Evolutionary conservation across 2,329 filamentous ascomycete genomes (phyloP).

Genomic region (Gyromitra esculenta): DNA sequence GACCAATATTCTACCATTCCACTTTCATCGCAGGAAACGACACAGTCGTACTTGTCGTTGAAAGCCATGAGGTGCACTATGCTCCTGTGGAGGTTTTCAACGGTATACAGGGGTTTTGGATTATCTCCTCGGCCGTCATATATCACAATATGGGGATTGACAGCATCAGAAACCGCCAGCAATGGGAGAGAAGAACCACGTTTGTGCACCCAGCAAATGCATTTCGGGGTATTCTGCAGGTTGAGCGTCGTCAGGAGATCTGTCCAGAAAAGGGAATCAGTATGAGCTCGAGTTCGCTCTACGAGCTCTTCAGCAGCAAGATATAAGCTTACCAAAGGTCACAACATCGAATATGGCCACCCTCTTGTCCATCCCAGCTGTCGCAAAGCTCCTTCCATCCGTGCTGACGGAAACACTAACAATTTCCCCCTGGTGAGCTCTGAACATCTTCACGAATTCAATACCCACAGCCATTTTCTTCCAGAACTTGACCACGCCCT

Average conservation of each 20-base stretch:
- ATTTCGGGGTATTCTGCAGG: conserved; percentile 78
- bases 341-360: conserved; percentile 84
- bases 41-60: conserved; percentile 88
- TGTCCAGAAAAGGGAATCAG: conserved; percentile 56
- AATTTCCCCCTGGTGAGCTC: conserved; percentile 86
- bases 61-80: conserved; percentile 87
- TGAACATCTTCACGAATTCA: conserved; percentile 98
- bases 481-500: conserved; percentile 99
- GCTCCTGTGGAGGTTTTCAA: conserved; percentile 81
- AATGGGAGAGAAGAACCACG: conserved; percentile 87
- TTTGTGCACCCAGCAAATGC: conserved; percentile 90
- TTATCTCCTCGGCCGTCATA: conserved; percentile 91
- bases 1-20: conserved; percentile 97
- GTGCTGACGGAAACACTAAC: conserved; percentile 83
- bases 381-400: conserved; percentile 93
- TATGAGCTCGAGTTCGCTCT: not conserved
- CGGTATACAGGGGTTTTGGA: conserved; percentile 76
- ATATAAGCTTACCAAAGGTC: conserved; percentile 71
- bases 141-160: conserved; percentile 77
- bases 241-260: conserved; percentile 84
- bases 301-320: conserved; percentile 3
- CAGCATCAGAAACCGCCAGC: conserved; percentile 81
- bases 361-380: conserved; percentile 79
- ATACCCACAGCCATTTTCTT: conserved; percentile 91
- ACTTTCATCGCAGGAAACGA: conserved; percentile 84